A percentile compares a stretch with the other conserved stretches of the same genome.
Conservation (phyloP, 495 filamentous ascomycete genomes). For the Glarea lozoyensis region DNA sequence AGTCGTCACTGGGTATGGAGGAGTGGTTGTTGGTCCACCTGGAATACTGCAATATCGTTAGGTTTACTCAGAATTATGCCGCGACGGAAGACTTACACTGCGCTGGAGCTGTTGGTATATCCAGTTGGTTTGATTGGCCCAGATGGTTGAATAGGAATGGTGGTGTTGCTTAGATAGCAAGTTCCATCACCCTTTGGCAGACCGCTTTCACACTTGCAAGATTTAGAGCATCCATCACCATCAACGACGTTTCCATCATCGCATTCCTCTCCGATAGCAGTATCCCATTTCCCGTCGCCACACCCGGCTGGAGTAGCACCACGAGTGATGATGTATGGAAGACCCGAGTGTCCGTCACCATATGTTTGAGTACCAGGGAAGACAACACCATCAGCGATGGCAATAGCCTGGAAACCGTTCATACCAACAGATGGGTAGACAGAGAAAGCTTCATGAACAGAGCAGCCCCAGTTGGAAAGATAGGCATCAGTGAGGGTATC, state of each 20-base stretch:
- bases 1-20: constrained; percentile 1
- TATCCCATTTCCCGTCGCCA: constrained; percentile 35
- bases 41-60: background rate
- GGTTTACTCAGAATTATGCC: background rate
- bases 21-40: background rate
- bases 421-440: constrained; percentile 30
- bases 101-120: background rate
- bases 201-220: constrained; percentile 30
- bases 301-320: constrained; percentile 38
- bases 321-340: constrained; percentile 42
- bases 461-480: constrained; percentile 39
- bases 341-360: constrained; percentile 30
- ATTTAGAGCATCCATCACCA: constrained; percentile 31
- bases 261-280: constrained; percentile 33
- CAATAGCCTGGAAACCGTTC: constrained; percentile 35
- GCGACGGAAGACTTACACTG: background rate
- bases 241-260: constrained; percentile 31
- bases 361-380: constrained; percentile 30
- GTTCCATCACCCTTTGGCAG: constrained; percentile 22
- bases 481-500: constrained; percentile 29
- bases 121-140: background rate
- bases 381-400: constrained; percentile 34
- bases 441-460: constrained; percentile 39
- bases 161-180: constrained; percentile 14
- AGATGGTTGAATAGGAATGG: background rate